Evolutionary conservation across 805 yeast species (phyloP), one percentile per base, ranked within the genome.

Genomic region (Cyberlindnera xishuangbannaensis): DNA sequence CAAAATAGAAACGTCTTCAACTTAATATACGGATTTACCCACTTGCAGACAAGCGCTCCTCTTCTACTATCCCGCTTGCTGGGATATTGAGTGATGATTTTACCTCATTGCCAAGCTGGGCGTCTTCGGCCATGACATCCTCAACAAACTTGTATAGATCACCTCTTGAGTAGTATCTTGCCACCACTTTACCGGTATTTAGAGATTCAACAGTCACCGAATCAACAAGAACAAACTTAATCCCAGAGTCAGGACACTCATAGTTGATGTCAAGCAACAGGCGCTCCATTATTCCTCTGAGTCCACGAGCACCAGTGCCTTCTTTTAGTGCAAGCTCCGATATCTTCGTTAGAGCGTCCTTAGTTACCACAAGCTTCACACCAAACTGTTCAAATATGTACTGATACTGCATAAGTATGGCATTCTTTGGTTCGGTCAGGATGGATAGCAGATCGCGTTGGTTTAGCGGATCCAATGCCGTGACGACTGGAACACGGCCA

Each of bases 291-390:
- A 73, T 68, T 2, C 73, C 69, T 42, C 78, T 58, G 18, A 76
- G 48, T 0, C 81, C 81, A 45, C 82, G 61, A 0, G 81, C 82
- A 19, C 82, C 82, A 0, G 79, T 74, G 4, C 76, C 76, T 40
- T 69, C 74, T 18, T 56, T 52, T 21, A 71, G 44, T 0, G 81
- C 74, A 15, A 68, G 45, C 16, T 59, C 56, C 0, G 81, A 76
- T 12, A 76, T 65, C 25, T 53, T 58, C n/a, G 53, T 42, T 8
- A 74, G 49, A 0, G 81, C 80, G 10, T 61, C 59, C 6, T 53
- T 55, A 0, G 80, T 74, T 14, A 76, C 62, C 7, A 64, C 64
- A 16, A 76, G 51, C 23, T 64, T 59, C 5, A 74, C 76, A 1
- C 73, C 76, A 40, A 71, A 68, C 44, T 68, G 71, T 27, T 64